Conservation (phyloP, 2,329 filamentous ascomycete species). For the Zymoseptoria pseudotritici region DNA sequence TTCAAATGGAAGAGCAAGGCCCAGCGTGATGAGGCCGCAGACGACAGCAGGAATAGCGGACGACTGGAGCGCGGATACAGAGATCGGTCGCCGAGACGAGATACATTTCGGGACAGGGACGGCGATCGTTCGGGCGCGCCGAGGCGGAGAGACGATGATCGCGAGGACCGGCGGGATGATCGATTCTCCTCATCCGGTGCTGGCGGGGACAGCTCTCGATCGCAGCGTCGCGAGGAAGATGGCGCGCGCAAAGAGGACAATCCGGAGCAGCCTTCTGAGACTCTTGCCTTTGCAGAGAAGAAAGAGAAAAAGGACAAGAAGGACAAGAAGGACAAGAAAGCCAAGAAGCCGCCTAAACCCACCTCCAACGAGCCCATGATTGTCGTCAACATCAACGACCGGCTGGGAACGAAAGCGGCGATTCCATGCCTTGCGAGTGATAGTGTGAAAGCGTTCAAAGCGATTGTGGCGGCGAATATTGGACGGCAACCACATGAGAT, state of each 20-base stretch:
- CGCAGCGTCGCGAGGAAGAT: slow-evolving; percentile 11
- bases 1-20: slow-evolving; percentile 34
- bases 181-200: slow-evolving; percentile 12
- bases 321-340: slow-evolving; percentile 23
- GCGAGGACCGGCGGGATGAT: slow-evolving; percentile 18
- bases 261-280: slow-evolving; percentile 2
- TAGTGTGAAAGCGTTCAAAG: slow-evolving; percentile 78
- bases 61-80: slow-evolving; percentile 28
- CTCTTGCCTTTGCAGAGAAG: slow-evolving; percentile 1
- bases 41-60: slow-evolving; percentile 16
- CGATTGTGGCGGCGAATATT: slow-evolving; percentile 82
- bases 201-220: slow-evolving; percentile 33
- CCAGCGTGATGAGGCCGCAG: slow-evolving; percentile 15
- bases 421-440: slow-evolving; percentile 85
- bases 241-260: neutral
- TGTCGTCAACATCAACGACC: slow-evolving; percentile 85
- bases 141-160: slow-evolving; percentile 7
- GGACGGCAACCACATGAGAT: slow-evolving; percentile 88
- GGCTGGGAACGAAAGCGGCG: slow-evolving; percentile 89
- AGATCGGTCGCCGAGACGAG: slow-evolving; percentile 27
- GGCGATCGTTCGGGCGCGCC: neutral
- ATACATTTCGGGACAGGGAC: slow-evolving; percentile 21
- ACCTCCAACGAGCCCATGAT: slow-evolving; percentile 71
- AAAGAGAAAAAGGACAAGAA: slow-evolving; percentile 16
- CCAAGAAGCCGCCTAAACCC: slow-evolving; percentile 13